phyloP scores from a whole-genome alignment of 352 stramenopile genomes.

The Globisporangium middletonii region DNA sequence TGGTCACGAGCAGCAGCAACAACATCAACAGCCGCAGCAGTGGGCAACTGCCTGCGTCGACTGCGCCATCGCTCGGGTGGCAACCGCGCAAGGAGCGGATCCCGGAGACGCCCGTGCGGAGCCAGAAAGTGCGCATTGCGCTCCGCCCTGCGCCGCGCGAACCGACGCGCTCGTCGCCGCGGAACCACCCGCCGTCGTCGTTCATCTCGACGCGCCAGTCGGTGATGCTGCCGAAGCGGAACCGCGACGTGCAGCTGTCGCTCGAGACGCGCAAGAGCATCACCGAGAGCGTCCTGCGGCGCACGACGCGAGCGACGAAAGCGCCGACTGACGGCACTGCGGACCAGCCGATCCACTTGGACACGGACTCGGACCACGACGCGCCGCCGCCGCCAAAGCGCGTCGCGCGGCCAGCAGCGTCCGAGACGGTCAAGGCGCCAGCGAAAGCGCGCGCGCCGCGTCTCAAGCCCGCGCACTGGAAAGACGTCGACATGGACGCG shows the following conservation, averaged over 20 bases:
- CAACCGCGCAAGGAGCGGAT: background rate
- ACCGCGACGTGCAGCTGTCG: constrained; percentile 1
- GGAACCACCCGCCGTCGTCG: background rate
- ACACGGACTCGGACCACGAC: constrained; percentile 38
- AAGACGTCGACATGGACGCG: constrained; percentile 21
- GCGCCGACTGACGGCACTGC: constrained; percentile 17
- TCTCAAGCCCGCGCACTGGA: constrained; percentile 4
- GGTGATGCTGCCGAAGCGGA: background rate
- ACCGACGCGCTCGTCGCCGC: constrained; percentile 7
- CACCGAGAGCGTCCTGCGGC: constrained; percentile 5
- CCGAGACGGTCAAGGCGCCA: background rate
- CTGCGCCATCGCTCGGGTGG: constrained; percentile 5
- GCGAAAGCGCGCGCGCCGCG: constrained; percentile 1
- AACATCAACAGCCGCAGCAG: background rate
- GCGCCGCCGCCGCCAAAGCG: constrained; percentile 10
- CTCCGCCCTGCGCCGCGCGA: constrained; percentile 3
- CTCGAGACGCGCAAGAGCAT: background rate
- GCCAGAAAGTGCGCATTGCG: constrained; percentile 2
- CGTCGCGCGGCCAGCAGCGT: background rate
- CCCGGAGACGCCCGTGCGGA: background rate
- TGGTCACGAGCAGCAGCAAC: background rate
- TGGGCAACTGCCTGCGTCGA: too few species aligned
- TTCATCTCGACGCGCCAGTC: background rate
- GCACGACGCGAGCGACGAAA: background rate
- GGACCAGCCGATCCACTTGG: constrained; percentile 42